Base-by-base conservation (phyloP, 139 green algal genomes). In the Limnomonas spitsbergensis region DNA sequence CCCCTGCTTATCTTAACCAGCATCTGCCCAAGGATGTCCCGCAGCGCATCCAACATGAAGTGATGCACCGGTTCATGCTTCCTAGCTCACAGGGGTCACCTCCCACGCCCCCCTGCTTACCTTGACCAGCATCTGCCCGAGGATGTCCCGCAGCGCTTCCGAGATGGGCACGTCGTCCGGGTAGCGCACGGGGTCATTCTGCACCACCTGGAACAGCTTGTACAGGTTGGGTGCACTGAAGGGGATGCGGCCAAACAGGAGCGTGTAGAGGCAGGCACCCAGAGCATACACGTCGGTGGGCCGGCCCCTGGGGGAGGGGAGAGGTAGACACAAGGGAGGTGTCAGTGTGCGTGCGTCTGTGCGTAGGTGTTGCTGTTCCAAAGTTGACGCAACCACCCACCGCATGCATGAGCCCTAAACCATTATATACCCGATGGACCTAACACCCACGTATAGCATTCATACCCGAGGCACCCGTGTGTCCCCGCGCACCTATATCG, bases 281-380 rank as follows among this genome's bases (percentile, higher is more conserved):
- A 95, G 78, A 0, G 92, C 90, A 69, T 94, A 97, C 38, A 94
- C 82, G 80, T 97, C 92, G 29, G 91, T 92, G 3, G 91, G 88
- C 1, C 88, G 84, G 14, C 91, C 92, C 77, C 85, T 90, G 86
- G 72, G 77, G 47, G 14, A 29, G 14, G 47, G 47, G 26, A 34
- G 39, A n/a, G n/a, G n/a, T n/a, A n/a, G n/a, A n/a, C n/a, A n/a
- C n/a, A n/a, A n/a, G n/a, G n/a, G n/a, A n/a, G n/a, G 24, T 26
- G 61, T 14, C 20, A 38, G 61, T 71, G 26, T 71, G 61, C 78
- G 78, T 83, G 81, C 82, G 89, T 87, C 76, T 90, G n/a, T n/a
- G n/a, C n/a, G n/a, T n/a, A n/a, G n/a, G n/a, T n/a, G 74, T n/a
- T n/a, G n/a, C n/a, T n/a, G n/a, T n/a, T n/a, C n/a, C n/a, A n/a